Evolutionary conservation across 2,329 filamentous ascomycete genomes (phyloP).

Genomic region (Elsinoe necatrix): DNA sequence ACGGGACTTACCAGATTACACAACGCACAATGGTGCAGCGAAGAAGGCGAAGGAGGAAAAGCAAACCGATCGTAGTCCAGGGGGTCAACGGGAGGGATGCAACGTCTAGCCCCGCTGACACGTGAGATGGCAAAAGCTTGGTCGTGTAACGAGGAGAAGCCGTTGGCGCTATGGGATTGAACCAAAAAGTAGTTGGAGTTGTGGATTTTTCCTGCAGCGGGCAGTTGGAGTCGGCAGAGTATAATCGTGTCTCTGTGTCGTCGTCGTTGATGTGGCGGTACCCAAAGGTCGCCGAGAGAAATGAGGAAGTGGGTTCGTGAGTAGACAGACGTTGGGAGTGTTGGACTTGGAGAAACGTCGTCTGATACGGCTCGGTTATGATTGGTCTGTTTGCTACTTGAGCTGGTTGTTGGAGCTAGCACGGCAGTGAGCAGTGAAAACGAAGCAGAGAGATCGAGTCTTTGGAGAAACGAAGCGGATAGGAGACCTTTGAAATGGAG

Average conservation of each 20-base stretch:
- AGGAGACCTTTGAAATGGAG: not conserved
- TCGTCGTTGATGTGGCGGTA: not conserved
- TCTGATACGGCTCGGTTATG: not conserved
- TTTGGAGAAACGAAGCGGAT: not conserved
- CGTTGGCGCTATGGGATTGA: constrained; percentile 11
- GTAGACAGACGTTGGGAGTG: not conserved
- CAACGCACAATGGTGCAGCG: constrained; percentile 15
- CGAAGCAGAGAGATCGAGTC: not conserved
- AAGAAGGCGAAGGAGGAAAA: constrained; percentile 13
- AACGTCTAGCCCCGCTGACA: constrained; percentile 14
- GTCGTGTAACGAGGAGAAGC: not conserved
- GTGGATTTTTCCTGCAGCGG: not conserved
- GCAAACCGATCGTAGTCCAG: constrained; percentile 6
- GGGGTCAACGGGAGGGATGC: constrained; percentile 7
- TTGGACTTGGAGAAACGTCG: not conserved
- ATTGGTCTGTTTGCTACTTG: not conserved
- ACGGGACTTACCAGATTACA: constrained; percentile 12
- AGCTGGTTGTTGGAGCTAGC: not conserved
- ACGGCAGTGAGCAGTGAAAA: not conserved
- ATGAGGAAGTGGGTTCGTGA: not conserved
- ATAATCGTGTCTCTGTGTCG: no score
- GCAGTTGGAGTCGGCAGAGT: constrained; percentile 4
- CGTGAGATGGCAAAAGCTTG: constrained; percentile 14
- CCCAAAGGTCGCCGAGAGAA: not conserved
- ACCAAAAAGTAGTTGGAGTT: not conserved